These are phyloP conservation scores for Fusarium sarcochroum DNA, from an alignment of 2,329 filamentous ascomycete species.

Conservation along the genomic window DNA sequence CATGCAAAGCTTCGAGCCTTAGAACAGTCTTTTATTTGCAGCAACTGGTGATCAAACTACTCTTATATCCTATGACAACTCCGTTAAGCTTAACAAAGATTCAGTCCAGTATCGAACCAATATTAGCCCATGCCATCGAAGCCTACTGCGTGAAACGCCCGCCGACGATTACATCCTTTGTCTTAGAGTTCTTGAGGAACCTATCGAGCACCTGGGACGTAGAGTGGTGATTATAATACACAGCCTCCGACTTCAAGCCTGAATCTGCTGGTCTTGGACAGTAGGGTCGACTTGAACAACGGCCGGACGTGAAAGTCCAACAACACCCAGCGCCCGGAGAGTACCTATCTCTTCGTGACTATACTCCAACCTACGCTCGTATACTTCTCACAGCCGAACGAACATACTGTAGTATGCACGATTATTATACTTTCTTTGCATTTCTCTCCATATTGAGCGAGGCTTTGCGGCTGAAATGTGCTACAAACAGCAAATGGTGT, in stretches of 20 bases:
- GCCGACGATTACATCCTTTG: neutral
- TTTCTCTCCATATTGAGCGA: neutral
- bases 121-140: neutral
- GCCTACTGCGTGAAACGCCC: neutral
- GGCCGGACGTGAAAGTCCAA: neutral
- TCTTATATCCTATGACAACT: neutral
- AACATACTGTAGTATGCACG: too few relatives aligned
- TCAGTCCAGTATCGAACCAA: neutral
- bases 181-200: too few relatives aligned
- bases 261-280: neutral
- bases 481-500: neutral
- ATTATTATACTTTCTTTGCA: too few relatives aligned
- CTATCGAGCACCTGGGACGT: neutral
- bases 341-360: neutral
- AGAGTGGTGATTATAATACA: neutral
- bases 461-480: neutral
- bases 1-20: neutral
- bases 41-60: neutral
- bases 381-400: neutral
- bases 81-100: neutral
- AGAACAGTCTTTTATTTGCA: too few relatives aligned
- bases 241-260: neutral
- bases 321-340: neutral
- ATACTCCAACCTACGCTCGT: too few relatives aligned
- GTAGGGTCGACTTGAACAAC: neutral